These are phyloP conservation scores for Tulasnella calospora DNA, from an alignment of 768 basidiomycete species.

Conservation along the genomic window DNA sequence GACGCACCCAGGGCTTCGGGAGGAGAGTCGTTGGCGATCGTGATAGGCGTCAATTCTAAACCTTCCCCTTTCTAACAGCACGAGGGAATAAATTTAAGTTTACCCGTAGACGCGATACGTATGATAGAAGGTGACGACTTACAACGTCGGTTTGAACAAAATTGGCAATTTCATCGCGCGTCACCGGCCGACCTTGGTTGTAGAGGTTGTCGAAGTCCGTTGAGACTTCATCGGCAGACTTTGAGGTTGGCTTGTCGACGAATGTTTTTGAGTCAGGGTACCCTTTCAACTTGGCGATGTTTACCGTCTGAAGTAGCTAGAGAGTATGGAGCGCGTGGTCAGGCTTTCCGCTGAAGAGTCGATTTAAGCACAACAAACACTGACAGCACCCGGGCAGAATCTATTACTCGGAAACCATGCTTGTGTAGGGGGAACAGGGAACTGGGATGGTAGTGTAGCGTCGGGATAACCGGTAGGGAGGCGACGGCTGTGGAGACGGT, in stretches of 20 bases:
- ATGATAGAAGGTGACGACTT: conserved; percentile 24
- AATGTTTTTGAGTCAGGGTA: conserved; percentile 83
- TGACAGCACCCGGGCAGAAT: conserved; percentile 72
- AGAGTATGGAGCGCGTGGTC: neutral
- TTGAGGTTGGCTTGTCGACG: conserved; percentile 81
- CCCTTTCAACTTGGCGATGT: conserved; percentile 65
- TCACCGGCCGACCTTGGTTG: conserved; percentile 36
- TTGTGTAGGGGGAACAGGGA: conserved; percentile 59
- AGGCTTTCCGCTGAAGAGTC: neutral
- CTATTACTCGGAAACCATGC: conserved; percentile 72
- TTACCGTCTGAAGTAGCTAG: conserved; percentile 79
- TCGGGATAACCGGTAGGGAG: neutral
- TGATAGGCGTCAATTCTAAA: conserved; percentile 63
- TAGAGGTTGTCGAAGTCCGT: conserved; percentile 50
- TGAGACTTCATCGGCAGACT: conserved; percentile 59
- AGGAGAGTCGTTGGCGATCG: conserved; percentile 57
- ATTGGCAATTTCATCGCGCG: conserved; percentile 57
- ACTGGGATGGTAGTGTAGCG: conserved; percentile 50
- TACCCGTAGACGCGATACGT: too few relatives aligned
- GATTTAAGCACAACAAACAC: conserved; percentile 31
- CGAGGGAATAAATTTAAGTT: neutral
- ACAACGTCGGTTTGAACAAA: conserved; percentile 72
- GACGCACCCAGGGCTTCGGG: conserved; percentile 57
- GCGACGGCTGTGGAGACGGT: conserved; percentile 23
- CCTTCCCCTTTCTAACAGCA: conserved; percentile 65